A percentile compares a stretch with the other conserved stretches of the same genome.
These are phyloP conservation scores for Pseudopyricularia cyperi DNA, from an alignment of 2,329 filamentous ascomycete species.

Conservation along the genomic window DNA sequence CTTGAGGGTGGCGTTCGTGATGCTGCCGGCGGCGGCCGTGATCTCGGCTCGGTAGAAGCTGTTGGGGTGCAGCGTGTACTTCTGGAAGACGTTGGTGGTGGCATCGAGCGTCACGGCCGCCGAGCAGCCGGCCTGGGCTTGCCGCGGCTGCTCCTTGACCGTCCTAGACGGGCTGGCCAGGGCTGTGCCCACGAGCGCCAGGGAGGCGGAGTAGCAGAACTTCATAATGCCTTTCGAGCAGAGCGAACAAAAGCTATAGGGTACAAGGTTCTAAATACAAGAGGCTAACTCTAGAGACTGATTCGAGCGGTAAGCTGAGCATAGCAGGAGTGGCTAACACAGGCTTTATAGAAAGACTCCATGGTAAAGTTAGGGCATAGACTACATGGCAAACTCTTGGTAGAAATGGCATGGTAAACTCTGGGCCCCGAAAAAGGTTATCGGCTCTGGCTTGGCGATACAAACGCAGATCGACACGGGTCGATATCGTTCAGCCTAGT, in stretches of 20 bases:
- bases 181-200: conserved; percentile 21
- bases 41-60: conserved; percentile 23
- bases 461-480: neutral
- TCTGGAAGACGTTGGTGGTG: conserved; percentile 21
- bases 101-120: conserved; percentile 23
- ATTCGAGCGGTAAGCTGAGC: neutral
- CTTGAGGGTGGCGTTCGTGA: conserved; percentile 16
- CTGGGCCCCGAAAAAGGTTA: neutral
- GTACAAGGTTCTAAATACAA: neutral
- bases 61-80: conserved; percentile 26
- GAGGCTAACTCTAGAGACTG: neutral
- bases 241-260: neutral
- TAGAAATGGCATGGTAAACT: too few relatives aligned
- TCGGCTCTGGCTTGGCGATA: neutral
- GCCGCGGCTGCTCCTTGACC: conserved; percentile 14
- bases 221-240: conserved; percentile 17
- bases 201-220: conserved; percentile 18
- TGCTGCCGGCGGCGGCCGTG: conserved; percentile 17
- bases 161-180: conserved; percentile 18
- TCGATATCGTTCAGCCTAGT: neutral
- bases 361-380: too few relatives aligned
- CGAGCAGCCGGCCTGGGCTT: conserved; percentile 17
- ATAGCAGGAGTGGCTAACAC: neutral
- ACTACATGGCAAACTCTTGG: too few relatives aligned
- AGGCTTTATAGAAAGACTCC: neutral